Base-by-base conservation (phyloP, 1,139 yeast genomes). In the Protomyces inouyei region DNA sequence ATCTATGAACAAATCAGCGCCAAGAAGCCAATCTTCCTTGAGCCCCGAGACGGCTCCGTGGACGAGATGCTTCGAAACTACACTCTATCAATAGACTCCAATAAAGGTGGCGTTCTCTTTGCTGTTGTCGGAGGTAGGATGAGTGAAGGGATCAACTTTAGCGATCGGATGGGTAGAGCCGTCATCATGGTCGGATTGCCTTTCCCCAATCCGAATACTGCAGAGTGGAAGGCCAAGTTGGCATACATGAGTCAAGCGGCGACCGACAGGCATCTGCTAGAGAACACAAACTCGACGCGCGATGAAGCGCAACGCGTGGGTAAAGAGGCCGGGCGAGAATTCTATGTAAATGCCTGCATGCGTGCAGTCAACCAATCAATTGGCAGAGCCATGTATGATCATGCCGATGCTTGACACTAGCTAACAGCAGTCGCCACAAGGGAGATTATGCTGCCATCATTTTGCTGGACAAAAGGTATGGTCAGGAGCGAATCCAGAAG, bases 71-170 rank as follows among this genome's bases (percentile, higher is more conserved):
- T 92, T 18, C 68, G 73, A 0, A 81, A 80, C 1, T 93, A 87
- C 71, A 75, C 85, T 0, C 48, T 23, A 9, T 36, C 70, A 1
- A 70, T 73, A 43, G 46, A 64, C 3, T 52, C 56, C 43, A 65
- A 52, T 35, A 40, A 64, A 4, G 95, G 95, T 0, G 93, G 95
- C 0, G 71, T 88, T 1, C 75, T 93, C 4, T 79, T 92, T 37
- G 85, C 97, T 0, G 96, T 93, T 0, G 96, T 93, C 16, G 97
- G 97, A 1, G 98, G 98, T 0, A 87, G 87, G 71, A 79, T 93
- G 78, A 89, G 97, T 0, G 98, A 92, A 74, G 98, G 98, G 5
- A 93, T 92, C 60, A 92, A 92, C 72, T 92, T 93, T 73, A 83
- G 92, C 2, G 95, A 91, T 72, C 84, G 87, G 54, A 76, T 93